phyloP scores from a whole-genome alignment of 2,329 filamentous ascomycete genomes.

The Trichoderma gracile region DNA sequence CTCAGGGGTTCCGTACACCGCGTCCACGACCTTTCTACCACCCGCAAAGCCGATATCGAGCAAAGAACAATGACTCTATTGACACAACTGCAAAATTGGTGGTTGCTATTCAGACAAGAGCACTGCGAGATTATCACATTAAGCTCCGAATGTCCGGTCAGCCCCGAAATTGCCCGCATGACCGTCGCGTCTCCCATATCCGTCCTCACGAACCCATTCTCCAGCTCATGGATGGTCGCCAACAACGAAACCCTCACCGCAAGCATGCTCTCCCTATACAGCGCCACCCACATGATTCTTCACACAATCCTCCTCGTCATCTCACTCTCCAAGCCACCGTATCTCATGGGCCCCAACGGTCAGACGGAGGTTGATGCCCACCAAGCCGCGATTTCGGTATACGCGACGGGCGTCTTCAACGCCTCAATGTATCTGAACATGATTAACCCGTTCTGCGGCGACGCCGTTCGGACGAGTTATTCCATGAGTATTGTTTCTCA shows the following conservation, averaged over 20 bases:
- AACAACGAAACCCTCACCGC: slow-evolving; percentile 10
- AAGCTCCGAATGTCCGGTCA: not conserved
- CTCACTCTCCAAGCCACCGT: not conserved
- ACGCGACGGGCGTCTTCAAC: slow-evolving; percentile 6
- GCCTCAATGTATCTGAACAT: slow-evolving; percentile 1
- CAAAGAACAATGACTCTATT: not conserved
- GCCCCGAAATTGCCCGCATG: not conserved
- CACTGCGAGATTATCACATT: not conserved
- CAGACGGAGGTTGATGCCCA: not conserved
- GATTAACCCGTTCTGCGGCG: slow-evolving; percentile 21
- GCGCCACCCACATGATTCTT: slow-evolving; percentile 3
- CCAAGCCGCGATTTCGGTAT: slow-evolving; percentile 1
- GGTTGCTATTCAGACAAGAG: not conserved
- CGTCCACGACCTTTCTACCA: slow-evolving; percentile 13
- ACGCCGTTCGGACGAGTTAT: not conserved
- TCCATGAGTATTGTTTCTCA: slow-evolving; percentile 3
- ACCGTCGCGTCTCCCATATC: not conserved
- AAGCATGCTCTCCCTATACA: slow-evolving; percentile 19
- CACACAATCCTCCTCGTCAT: slow-evolving; percentile 16
- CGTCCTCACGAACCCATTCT: not conserved
- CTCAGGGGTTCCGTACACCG: not conserved
- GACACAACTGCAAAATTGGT: not conserved
- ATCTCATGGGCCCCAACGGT: no score
- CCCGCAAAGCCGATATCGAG: slow-evolving; percentile 17
- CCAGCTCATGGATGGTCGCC: slow-evolving; percentile 7